Base-by-base conservation (phyloP, 139 green algal genomes). In the Chlorella sp. region DNA sequence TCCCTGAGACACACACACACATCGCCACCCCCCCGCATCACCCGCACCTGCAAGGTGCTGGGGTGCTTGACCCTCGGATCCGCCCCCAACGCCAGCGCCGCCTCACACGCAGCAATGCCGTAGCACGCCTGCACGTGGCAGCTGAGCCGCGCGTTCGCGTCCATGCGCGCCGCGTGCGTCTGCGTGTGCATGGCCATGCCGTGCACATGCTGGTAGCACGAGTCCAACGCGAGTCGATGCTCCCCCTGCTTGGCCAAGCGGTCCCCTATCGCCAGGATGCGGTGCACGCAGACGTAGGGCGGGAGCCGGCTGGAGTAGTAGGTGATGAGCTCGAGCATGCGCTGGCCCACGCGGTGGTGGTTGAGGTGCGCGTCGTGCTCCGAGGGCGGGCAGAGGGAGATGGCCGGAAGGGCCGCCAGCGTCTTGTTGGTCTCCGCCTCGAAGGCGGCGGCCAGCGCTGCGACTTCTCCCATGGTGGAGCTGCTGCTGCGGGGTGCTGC, bases 281-380 rank as follows among this genome's bases (percentile, higher is more conserved):
- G 73, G n/a, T 80, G 81, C 1, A 78, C 78, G 32, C 55, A 77
- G 2, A 73, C 75, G 36, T 77, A 82, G 10, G 74, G 71, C 1
- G 81, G 80, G 4, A 87, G 74, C 17, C 77, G 66, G 0, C 70
- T 70, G 29, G 70, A 78, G 34, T 89, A 87, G 65, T 87, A 84
- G 0, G 73, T 42, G 3, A 84, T 60, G 31, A 72, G 59, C 60
- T 87, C 84, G 5, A 71, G 34, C 29, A 89, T 32, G 23, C 80
- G 77, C 49, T 80, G 71, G 17, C 59, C 74, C 31, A 55, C n/a
- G 0, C 76, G 62, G 49, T 83, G 74, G 32, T 85, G 78, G 60
- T 80, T 75, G 31, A 84, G 72, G 36, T 81, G 72, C 14, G 78
- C 73, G 64, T 80, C 83, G 68, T 88, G 82, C 6, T 74, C 35